Evolutionary conservation across 225 moss, liverwort and hornwort species (phyloP), one percentile per base, ranked within the genome.

Genomic region (Physcomitrellopsis africana): DNA sequence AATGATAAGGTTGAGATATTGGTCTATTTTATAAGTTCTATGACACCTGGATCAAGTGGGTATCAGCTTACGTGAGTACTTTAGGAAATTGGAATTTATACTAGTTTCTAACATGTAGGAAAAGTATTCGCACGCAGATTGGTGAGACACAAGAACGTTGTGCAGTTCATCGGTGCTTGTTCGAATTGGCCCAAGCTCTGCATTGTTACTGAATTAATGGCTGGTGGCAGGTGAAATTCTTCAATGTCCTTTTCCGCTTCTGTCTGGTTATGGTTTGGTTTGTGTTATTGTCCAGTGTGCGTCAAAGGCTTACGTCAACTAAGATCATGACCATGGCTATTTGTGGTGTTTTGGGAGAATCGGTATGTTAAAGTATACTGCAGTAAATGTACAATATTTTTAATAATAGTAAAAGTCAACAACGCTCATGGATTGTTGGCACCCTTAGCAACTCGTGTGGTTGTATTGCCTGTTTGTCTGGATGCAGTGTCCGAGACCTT

Each of bases 161-260:
- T 99, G 47, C 97, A 99, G 80, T 99, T 99, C 62, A 99, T 99
- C 46, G 97, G 97, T 49, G 97, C 97, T 68, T 99, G 97, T 79
- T 93, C 94, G 57, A 86, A 78, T 15, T 99, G 97, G 97, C 97
- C 97, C 52, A 94, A 89, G 81, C 87, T 99, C 56, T 99, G 91
- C 67, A 93, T 99, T 65, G 90, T 99, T 52, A 99, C 97, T 9
- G 97, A 99, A 84, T 84, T 99, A 69, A 99, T 99, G 97, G 91
- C 94, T 65, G 93, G 91, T 77, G 97, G 97, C 72, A 96, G 96
- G 96, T 96, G 59, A 45, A 58, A 4, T 10, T 11, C 23, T 11
- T 47, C 19, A 6, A 37, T 11, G 37, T 61, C 9, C 17, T 8
- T 60, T 60, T 68, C 32, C 43, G 51, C 18, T 47, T 52, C 41